Evolutionary conservation across 345 rosid genomes (phyloP).

Genomic region (Sonneratia caseolaris): DNA sequence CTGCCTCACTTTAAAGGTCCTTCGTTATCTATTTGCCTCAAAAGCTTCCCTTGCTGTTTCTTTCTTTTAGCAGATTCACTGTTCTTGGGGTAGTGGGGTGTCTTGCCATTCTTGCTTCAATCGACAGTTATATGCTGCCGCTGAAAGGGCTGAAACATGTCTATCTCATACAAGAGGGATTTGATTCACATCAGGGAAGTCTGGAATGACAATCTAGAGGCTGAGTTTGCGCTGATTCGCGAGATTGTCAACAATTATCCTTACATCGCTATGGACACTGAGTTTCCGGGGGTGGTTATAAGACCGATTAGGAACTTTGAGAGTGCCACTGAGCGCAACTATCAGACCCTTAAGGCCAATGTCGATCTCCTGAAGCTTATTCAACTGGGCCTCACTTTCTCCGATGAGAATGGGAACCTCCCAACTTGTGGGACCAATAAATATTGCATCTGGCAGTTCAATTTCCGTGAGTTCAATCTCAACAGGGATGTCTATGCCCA

Average conservation of each 20-base stretch:
- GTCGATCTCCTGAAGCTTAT: constrained; percentile 14
- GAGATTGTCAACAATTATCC: background rate
- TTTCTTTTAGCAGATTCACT: background rate
- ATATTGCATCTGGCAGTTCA: constrained; percentile 13
- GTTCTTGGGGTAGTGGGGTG: background rate
- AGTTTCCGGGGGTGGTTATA: constrained; percentile 11
- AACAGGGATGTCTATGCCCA: constrained; percentile 14
- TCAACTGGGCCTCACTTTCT: constrained; percentile 13
- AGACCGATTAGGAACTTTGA: constrained; percentile 1
- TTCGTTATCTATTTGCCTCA: background rate
- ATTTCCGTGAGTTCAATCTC: constrained; percentile 14
- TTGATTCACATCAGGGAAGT: background rate
- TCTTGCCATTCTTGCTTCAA: background rate
- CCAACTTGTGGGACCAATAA: constrained; percentile 12
- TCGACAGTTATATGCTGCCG: background rate
- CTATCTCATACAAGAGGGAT: background rate
- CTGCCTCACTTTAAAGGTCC: background rate
- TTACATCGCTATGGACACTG: constrained; percentile 13
- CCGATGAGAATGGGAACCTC: constrained; percentile 11
- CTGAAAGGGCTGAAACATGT: background rate
- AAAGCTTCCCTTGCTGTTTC: background rate
- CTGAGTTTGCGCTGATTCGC: background rate
- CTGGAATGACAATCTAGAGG: constrained; percentile 3
- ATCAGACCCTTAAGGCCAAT: constrained; percentile 12
- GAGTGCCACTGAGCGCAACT: constrained; percentile 6